Conservation (phyloP, 2,329 filamentous ascomycete genomes). For the Alternaria sp. region DNA sequence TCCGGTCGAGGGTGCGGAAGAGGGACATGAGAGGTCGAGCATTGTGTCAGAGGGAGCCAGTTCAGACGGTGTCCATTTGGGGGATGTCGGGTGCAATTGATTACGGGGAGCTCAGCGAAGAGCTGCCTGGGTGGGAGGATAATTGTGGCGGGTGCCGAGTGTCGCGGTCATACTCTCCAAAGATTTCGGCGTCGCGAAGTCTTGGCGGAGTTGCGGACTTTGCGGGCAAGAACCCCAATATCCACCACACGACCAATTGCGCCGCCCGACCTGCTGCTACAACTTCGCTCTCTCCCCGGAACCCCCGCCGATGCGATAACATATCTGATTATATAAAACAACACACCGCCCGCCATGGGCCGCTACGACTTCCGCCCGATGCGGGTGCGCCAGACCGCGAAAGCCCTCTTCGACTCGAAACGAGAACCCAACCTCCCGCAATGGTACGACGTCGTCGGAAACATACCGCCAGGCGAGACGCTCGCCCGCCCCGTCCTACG, state of each 20-base stretch:
- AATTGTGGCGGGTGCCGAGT: conserved; percentile 6
- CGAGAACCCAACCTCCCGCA: conserved; percentile 52
- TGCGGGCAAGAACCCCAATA: conserved; percentile 6
- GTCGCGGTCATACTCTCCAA: conserved; percentile 1
- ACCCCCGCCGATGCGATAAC: background rate
- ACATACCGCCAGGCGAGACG: conserved; percentile 65
- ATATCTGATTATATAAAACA: background rate
- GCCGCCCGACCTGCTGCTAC: background rate
- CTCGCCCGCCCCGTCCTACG: conserved; percentile 62
- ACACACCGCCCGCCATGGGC: conserved; percentile 51
- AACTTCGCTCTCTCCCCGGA: background rate
- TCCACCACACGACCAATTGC: conserved; percentile 9
- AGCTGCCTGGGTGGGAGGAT: background rate
- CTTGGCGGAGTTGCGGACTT: conserved; percentile 13
- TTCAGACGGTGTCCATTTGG: conserved; percentile 25
- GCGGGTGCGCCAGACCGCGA: conserved; percentile 60
- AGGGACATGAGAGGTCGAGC: conserved; percentile 69
- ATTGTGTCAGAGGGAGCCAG: conserved; percentile 57
- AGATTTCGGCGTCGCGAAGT: conserved; percentile 17
- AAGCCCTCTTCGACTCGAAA: conserved; percentile 56
- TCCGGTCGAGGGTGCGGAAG: conserved; percentile 61
- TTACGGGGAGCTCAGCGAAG: conserved; percentile 26
- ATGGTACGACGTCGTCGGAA: conserved; percentile 64
- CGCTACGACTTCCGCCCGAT: conserved; percentile 59
- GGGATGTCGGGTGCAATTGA: background rate